These are phyloP conservation scores for Paramecium octaurelia DNA, from an alignment of 73 alveolate species.

Conservation along the genomic window DNA sequence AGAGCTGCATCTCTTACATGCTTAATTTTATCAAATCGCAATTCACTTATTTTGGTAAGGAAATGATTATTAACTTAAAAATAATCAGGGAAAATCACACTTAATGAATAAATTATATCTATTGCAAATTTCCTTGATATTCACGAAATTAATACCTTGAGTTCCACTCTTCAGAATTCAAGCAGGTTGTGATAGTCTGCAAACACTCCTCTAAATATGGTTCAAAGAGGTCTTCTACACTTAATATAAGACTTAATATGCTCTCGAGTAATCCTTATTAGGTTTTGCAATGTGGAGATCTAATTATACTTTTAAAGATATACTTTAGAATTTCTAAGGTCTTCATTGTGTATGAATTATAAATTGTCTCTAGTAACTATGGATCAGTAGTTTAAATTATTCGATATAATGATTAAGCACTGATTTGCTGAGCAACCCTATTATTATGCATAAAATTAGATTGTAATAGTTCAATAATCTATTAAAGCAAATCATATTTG, in stretches of 20 bases:
- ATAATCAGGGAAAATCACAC: conserved; percentile 51
- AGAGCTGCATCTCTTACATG: conserved; percentile 63
- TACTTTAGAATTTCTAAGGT: conserved; percentile 29
- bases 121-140: conserved; percentile 26
- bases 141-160: background rate
- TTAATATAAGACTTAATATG: conserved; percentile 38
- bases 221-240: conserved; percentile 47
- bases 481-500: background rate
- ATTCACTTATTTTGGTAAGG: background rate
- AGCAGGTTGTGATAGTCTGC: background rate
- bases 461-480: background rate
- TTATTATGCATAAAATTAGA: conserved; percentile 49
- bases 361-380: background rate
- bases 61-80: background rate
- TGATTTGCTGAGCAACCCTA: conserved; percentile 19
- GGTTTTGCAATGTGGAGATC: conserved; percentile 34
- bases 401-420: conserved; percentile 6
- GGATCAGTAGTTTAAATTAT: conserved; percentile 33
- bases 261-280: conserved; percentile 48
- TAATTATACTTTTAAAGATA: background rate
- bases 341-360: background rate
- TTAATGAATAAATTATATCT: conserved; percentile 50
- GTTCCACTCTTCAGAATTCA: conserved; percentile 42
- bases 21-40: conserved; percentile 56
- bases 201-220: conserved; percentile 37